These are phyloP conservation scores for Epichloe uncinata DNA, from an alignment of 2,329 filamentous ascomycete genomes.

Conservation along the genomic window DNA sequence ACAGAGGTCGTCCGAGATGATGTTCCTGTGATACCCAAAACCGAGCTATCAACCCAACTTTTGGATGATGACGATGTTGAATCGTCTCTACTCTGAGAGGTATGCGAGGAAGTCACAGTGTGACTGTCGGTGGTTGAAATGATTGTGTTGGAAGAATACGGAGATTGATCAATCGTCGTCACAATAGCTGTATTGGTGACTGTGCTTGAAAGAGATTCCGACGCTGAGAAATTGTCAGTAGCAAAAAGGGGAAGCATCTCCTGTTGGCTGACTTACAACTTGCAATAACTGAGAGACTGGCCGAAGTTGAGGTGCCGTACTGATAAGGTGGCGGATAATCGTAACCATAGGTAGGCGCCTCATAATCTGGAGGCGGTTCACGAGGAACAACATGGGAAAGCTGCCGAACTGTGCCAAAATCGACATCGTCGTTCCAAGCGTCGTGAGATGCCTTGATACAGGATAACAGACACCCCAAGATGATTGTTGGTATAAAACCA, in stretches of 20 bases:
- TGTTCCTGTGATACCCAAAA: conserved; percentile 4
- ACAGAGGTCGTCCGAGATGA: background rate
- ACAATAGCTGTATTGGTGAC: background rate
- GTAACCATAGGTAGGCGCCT: conserved; percentile 9
- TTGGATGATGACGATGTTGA: background rate
- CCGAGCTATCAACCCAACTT: conserved; percentile 3
- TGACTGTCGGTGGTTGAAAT: background rate
- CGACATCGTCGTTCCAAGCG: background rate
- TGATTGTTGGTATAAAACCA: background rate
- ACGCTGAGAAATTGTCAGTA: background rate
- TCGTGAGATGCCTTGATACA: background rate
- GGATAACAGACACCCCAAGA: conserved; percentile 5
- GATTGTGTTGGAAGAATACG: background rate
- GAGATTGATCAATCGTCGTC: background rate
- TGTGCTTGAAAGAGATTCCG: background rate
- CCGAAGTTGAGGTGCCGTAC: conserved; percentile 7
- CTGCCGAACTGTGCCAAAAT: background rate
- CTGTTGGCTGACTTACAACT: conserved; percentile 6
- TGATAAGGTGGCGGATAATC: conserved; percentile 10
- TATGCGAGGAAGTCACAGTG: background rate
- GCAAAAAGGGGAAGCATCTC: background rate
- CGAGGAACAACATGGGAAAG: conserved; percentile 3
- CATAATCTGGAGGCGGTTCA: conserved; percentile 6
- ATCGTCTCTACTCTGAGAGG: background rate
- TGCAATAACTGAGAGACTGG: background rate